These are phyloP conservation scores for Myotisia sp. DNA, from an alignment of 2,329 filamentous ascomycete species.

Conservation along the genomic window DNA sequence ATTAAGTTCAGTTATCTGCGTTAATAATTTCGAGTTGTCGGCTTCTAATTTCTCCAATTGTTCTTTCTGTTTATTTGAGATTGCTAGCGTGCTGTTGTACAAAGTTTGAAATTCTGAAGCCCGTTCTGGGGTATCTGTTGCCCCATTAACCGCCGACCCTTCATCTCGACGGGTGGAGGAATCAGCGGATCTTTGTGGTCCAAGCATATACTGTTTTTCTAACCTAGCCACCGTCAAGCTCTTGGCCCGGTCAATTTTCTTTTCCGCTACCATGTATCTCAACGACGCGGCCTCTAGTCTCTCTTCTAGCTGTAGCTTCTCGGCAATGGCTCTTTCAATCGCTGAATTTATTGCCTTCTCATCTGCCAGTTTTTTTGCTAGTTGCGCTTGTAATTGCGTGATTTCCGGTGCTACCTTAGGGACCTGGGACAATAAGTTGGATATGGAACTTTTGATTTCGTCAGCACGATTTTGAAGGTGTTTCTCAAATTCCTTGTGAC, in stretches of 20 bases:
- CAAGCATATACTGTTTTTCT: conserved; percentile 72
- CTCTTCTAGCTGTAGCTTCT: conserved; percentile 74
- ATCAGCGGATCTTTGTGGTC: conserved; percentile 37
- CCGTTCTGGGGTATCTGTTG: conserved; percentile 25
- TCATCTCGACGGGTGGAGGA: conserved; percentile 35
- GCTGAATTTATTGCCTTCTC: conserved; percentile 72
- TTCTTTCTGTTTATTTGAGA: conserved; percentile 70
- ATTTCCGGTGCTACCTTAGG: conserved; percentile 49
- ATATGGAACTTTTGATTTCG: conserved; percentile 60
- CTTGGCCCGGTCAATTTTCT: conserved; percentile 77
- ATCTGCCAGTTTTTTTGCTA: conserved; percentile 59
- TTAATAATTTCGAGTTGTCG: conserved; percentile 59
- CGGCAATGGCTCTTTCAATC: conserved; percentile 57
- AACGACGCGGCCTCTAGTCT: conserved; percentile 78
- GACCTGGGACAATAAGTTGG: conserved; percentile 46
- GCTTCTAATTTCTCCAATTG: conserved; percentile 66
- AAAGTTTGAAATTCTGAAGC: conserved; percentile 59
- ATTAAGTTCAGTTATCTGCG: conserved; percentile 64
- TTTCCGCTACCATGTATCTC: conserved; percentile 88
- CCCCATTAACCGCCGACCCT: conserved; percentile 42
- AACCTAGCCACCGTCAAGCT: conserved; percentile 83
- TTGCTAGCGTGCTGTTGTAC: conserved; percentile 62
- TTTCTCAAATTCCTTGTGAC: conserved; percentile 52
- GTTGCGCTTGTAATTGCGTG: conserved; percentile 55
- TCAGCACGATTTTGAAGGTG: conserved; percentile 66